These are phyloP conservation scores for Calendula officinalis DNA, from an alignment of 129 eudicot genomes.

Conservation along the genomic window DNA sequence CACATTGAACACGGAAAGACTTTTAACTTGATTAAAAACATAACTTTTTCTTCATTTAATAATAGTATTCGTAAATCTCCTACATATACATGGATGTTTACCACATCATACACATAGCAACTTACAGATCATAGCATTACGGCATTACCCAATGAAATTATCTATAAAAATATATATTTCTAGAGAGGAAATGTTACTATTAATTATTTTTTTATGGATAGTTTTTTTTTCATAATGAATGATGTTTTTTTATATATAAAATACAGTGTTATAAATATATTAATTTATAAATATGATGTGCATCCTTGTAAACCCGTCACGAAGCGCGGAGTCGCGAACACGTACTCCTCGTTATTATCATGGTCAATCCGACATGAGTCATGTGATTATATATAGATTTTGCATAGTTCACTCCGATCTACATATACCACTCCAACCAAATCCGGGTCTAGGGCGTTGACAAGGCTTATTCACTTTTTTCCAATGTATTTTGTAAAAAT, in stretches of 20 bases:
- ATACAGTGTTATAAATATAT: too few species aligned
- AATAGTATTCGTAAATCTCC: not conserved
- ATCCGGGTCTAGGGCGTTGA: conserved; percentile 23
- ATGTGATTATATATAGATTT: conserved; percentile 25
- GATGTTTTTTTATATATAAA: too few species aligned
- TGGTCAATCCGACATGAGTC: conserved; percentile 32
- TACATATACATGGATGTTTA: conserved; percentile 3
- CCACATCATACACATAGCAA: conserved; percentile 13
- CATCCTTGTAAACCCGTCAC: too few species aligned
- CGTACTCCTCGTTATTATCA: not conserved
- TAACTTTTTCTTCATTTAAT: too few species aligned
- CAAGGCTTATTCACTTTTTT: conserved; percentile 16
- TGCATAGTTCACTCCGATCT: conserved; percentile 28
- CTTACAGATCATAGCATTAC: conserved; percentile 22
- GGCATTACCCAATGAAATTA: conserved; percentile 31
- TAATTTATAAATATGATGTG: too few species aligned
- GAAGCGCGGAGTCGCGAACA: too few species aligned
- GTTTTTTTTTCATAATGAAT: too few species aligned
- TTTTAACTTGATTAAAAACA: too few species aligned
- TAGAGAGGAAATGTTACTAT: too few species aligned
- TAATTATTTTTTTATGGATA: too few species aligned
- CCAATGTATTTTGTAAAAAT: conserved; percentile 22
- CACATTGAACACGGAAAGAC: too few species aligned
- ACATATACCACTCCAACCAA: conserved; percentile 31
- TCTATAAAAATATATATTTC: too few species aligned